Base-by-base conservation (phyloP, 225 moss, liverwort and hornwort genomes). In the Pseudoscleropodium purum region DNA sequence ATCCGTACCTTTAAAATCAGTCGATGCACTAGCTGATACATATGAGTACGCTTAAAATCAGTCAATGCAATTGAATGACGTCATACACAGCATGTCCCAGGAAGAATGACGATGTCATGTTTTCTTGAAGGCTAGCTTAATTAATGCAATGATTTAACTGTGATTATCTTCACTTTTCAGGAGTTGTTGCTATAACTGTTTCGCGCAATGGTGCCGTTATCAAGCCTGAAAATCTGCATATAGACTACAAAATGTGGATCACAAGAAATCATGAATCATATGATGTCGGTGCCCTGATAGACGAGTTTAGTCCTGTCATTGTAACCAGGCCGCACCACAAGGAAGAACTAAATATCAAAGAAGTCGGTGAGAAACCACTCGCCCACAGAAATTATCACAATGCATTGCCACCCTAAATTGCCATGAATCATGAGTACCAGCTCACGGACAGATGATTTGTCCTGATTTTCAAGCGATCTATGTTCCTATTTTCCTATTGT, bases 191-290 rank as follows among this genome's bases (percentile, higher is more conserved):
- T 30, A 64, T 92, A 39, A 79, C 83, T 36, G 79, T 92, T 52
- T 75, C 15, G 45, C 88, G 41, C 20, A 47, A 87, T 18, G 81
- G 75, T 62, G 60, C 18, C 57, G 16, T 65, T 34, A 67, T 94
- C 43, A 68, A 84, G 43, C 81, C 84, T 21, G 91, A 77, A 70
- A 51, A 90, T 47, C 66, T 94, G 25, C 82, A 87, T 26, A 25
- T 56, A 13, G 85, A 91, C n/a, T 91, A 92, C 66, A 88, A 84
- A 25, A 49, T 63, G 62, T 92, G 92, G 92, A 87, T 94, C 52
- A 87, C 82, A 15, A 34, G 33, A 15, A 91, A 92, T 5, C 94
- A 94, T 36, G 54, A 67, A 19, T 59, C 33, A 6, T 69, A n/a
- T 24, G 94, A 94, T 45, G 67, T 68, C 3, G 90, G 85, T 54